Conservation (phyloP, 495 filamentous ascomycete species). For the Aspergillus biplanus region DNA sequence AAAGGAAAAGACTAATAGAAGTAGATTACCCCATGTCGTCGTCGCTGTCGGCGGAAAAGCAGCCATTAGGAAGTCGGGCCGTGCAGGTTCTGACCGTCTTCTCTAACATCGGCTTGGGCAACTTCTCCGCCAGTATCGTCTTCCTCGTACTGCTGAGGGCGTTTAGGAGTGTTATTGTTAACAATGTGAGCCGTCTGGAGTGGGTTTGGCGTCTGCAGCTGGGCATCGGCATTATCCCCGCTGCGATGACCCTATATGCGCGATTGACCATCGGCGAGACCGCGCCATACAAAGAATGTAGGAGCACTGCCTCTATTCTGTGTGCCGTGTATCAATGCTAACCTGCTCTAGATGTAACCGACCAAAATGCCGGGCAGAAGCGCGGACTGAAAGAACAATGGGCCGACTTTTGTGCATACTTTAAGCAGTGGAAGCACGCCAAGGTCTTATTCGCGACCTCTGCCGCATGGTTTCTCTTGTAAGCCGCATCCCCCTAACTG, state of each 20-base stretch:
- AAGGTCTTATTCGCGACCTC: conserved; percentile 29
- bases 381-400: background rate
- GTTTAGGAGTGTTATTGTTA: background rate
- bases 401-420: conserved; percentile 29
- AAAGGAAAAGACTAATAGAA: no score
- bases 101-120: conserved; percentile 1
- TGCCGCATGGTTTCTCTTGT: conserved; percentile 32
- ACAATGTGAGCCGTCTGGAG: background rate
- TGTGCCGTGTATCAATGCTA: background rate
- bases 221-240: background rate
- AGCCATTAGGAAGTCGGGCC: background rate
- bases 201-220: conserved; percentile 7
- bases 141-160: background rate
- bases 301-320: background rate
- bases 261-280: conserved; percentile 1
- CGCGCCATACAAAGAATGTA: conserved; percentile 2
- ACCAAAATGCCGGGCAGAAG: conserved; percentile 3
- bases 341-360: background rate
- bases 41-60: background rate
- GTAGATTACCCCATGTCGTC: background rate
- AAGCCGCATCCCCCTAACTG: background rate
- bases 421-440: conserved; percentile 27
- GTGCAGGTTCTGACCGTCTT: background rate
- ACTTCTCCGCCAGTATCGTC: conserved; percentile 1
- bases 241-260: background rate